These are phyloP conservation scores for Monosporozyma yasuniensis DNA, from an alignment of 805 yeast species.

Conservation along the genomic window DNA sequence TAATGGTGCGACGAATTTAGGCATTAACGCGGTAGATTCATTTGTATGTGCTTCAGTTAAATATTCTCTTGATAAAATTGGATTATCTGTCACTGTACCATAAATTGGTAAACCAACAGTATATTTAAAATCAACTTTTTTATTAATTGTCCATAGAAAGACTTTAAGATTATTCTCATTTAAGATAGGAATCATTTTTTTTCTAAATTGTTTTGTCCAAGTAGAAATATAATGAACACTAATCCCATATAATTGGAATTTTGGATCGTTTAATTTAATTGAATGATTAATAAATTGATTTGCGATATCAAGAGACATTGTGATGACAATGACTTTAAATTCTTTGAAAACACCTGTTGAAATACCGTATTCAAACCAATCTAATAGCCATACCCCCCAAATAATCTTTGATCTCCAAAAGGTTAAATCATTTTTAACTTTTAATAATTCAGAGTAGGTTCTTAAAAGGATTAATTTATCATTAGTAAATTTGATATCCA, in stretches of 20 bases:
- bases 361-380: slow-evolving; percentile 37
- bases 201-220: slow-evolving; percentile 34
- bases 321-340: slow-evolving; percentile 31
- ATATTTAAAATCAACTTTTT: slow-evolving; percentile 24
- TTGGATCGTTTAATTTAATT: slow-evolving; percentile 30
- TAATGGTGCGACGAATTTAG: slow-evolving; percentile 11
- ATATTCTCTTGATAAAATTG: slow-evolving; percentile 13
- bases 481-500: slow-evolving; percentile 44
- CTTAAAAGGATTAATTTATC: slow-evolving; percentile 36
- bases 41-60: slow-evolving; percentile 3
- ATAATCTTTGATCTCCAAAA: slow-evolving; percentile 40
- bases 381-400: slow-evolving; percentile 46
- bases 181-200: slow-evolving; percentile 24
- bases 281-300: slow-evolving; percentile 31
- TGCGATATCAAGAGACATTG: slow-evolving; percentile 30
- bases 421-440: slow-evolving; percentile 31
- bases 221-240: slow-evolving; percentile 40
- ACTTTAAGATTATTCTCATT: slow-evolving; percentile 29
- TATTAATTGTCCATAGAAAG: slow-evolving; percentile 48
- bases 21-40: not conserved
- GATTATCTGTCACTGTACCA: slow-evolving; percentile 29
- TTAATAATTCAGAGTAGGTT: slow-evolving; percentile 30
- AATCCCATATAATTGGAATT: slow-evolving; percentile 48
- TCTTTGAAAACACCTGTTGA: slow-evolving; percentile 32
- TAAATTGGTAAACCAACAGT: slow-evolving; percentile 22